These are phyloP conservation scores for Pichia kudriavzevii DNA, from an alignment of 1,139 yeast species.

Conservation along the genomic window DNA sequence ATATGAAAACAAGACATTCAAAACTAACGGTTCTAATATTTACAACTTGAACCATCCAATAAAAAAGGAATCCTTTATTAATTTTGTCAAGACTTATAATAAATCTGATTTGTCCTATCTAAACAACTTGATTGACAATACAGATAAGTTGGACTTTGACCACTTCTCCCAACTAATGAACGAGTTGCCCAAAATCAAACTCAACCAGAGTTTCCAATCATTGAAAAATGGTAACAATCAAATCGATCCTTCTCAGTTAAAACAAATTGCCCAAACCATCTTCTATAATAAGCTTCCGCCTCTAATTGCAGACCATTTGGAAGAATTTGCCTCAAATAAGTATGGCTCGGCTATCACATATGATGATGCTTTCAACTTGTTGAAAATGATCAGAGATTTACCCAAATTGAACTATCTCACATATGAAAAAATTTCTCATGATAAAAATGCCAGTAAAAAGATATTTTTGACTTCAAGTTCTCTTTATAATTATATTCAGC, in stretches of 20 bases:
- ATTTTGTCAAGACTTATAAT: no score
- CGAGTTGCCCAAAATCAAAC: constrained; percentile 23
- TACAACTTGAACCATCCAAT: constrained; percentile 10
- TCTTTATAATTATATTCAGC: constrained; percentile 8
- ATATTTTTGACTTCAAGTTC: constrained; percentile 7
- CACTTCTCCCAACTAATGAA: constrained; percentile 27
- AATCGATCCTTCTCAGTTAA: constrained; percentile 27
- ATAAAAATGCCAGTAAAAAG: constrained; percentile 13
- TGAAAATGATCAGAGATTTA: constrained; percentile 34
- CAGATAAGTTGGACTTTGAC: constrained; percentile 26
- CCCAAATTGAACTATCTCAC: constrained; percentile 49
- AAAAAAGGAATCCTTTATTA: no score
- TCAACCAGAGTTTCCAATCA: constrained; percentile 18
- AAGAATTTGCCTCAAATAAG: constrained; percentile 18
- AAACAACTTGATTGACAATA: constrained; percentile 15
- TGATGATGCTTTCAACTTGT: constrained; percentile 34
- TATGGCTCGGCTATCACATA: constrained; percentile 28
- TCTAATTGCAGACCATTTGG: constrained; percentile 22
- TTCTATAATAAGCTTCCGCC: constrained; percentile 28
- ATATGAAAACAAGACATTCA: constrained; percentile 25
- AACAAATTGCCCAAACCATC: constrained; percentile 26
- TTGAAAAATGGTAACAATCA: constrained; percentile 10
- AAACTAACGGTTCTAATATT: constrained; percentile 18
- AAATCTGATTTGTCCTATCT: constrained; percentile 10
- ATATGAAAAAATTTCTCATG: constrained; percentile 34